Evolutionary conservation across 202 grass and related monocot species (phyloP).

Genomic region (Panicum virgatum): DNA sequence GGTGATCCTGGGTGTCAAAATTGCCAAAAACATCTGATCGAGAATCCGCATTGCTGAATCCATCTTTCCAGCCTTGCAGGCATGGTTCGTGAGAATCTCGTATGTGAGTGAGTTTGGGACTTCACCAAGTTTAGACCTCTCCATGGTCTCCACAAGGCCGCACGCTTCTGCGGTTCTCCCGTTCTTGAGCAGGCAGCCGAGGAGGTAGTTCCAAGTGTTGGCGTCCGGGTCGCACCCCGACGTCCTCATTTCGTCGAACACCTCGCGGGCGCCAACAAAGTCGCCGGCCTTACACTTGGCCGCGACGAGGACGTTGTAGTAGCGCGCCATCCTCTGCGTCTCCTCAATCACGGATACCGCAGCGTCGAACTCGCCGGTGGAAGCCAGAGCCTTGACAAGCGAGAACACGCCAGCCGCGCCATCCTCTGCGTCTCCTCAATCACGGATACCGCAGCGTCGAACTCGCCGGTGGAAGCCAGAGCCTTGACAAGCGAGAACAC

Average conservation of each 20-base stretch:
- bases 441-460: constrained; percentile 56
- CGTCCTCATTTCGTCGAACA: constrained; percentile 80
- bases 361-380: constrained; percentile 57
- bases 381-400: constrained; percentile 63
- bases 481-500: constrained; percentile 75
- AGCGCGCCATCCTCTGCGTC: constrained; percentile 49
- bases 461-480: constrained; percentile 59
- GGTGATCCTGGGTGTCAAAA: constrained; percentile 56
- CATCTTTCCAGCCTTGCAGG: constrained; percentile 66
- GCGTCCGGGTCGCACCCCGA: constrained; percentile 56
- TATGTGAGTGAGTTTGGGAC: constrained; percentile 58
- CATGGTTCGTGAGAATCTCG: constrained; percentile 69
- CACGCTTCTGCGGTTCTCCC: constrained; percentile 63
- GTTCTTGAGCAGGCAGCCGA: constrained; percentile 73
- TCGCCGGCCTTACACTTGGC: constrained; percentile 62
- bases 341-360: constrained; percentile 63
- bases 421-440: constrained; percentile 59
- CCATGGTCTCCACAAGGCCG: constrained; percentile 73
- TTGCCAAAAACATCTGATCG: constrained; percentile 58
- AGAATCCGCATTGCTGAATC: constrained; percentile 63
- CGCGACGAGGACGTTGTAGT: constrained; percentile 74
- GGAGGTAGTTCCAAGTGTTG: constrained; percentile 82
- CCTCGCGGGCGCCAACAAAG: constrained; percentile 56
- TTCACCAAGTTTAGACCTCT: constrained; percentile 14
- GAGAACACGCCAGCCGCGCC: constrained; percentile 71